Percentiles rank a stretch among this genome's conserved stretches.
Evolutionary conservation across 805 yeast genomes (phyloP).

Genomic region (Candida verbasci): DNA sequence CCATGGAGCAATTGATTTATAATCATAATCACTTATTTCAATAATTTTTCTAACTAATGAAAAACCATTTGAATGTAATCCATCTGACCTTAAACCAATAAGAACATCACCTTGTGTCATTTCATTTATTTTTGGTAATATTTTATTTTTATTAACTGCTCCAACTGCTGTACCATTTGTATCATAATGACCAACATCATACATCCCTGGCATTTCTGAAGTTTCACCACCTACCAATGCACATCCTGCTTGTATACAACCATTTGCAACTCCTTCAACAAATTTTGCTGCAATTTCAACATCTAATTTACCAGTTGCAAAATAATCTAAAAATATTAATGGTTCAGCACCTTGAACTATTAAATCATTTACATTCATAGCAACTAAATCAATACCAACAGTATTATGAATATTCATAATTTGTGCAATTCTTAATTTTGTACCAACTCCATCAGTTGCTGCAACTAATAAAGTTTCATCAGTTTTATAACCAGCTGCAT

Average conservation of each 20-base stretch:
- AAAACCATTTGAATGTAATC: constrained; percentile 95
- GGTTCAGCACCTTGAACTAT: constrained; percentile 99
- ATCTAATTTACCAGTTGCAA: constrained; percentile 91
- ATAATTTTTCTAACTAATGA: constrained; percentile 91
- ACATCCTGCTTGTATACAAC: constrained; percentile 92
- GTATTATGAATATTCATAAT: constrained; percentile 83
- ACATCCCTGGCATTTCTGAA: constrained; percentile 99
- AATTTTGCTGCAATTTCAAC: constrained; percentile 79
- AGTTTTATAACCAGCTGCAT: constrained; percentile 81
- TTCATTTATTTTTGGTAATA: constrained; percentile 64
- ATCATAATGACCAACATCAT: constrained; percentile 91
- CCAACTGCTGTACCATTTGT: constrained; percentile 99
- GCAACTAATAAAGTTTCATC: constrained; percentile 83
- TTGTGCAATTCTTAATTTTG: constrained; percentile 93
- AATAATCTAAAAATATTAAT: constrained; percentile 88
- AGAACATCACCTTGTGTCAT: constrained; percentile 80
- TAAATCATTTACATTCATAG: constrained; percentile 97
- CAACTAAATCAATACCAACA: constrained; percentile 98
- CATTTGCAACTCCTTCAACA: constrained; percentile 93
- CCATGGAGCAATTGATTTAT: constrained; percentile 85
- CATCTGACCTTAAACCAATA: constrained; percentile 85
- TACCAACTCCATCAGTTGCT: constrained; percentile 99
- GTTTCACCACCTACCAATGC: constrained; percentile 99
- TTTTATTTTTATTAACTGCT: constrained; percentile 73
- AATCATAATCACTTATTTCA: constrained; percentile 67